Conservation (phyloP, 2,329 filamentous ascomycete genomes). For the Drechslerella coelobrocha region DNA sequence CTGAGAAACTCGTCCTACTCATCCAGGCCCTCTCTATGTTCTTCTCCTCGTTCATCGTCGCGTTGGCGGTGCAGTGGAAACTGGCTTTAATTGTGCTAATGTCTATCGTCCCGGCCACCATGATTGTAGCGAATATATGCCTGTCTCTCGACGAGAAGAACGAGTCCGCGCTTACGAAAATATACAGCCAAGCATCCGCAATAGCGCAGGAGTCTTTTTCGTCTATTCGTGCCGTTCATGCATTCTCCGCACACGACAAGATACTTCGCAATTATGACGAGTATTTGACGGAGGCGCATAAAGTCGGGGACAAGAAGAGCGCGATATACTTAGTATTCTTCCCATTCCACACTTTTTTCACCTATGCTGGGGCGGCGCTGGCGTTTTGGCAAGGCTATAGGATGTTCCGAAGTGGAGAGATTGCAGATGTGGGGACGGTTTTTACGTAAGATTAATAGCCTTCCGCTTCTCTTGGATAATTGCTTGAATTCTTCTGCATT, state of each 20-base stretch:
- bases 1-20: conserved; percentile 63
- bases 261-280: conserved; percentile 64
- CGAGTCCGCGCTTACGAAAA: conserved; percentile 60
- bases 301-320: conserved; percentile 62
- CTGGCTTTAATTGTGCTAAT: conserved; percentile 66
- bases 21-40: conserved; percentile 66
- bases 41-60: conserved; percentile 64
- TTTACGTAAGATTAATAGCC: conserved; percentile 56
- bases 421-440: conserved; percentile 64
- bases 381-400: conserved; percentile 70
- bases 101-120: conserved; percentile 66
- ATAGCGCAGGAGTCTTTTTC: conserved; percentile 69
- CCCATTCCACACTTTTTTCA: conserved; percentile 63
- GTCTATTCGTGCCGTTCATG: conserved; percentile 68
- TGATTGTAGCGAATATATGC: conserved; percentile 61
- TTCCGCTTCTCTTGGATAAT: no score
- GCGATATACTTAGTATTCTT: conserved; percentile 60
- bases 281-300: conserved; percentile 66
- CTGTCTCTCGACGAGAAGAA: conserved; percentile 67
- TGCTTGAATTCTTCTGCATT: background rate
- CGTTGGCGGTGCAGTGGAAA: conserved; percentile 67
- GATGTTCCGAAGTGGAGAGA: conserved; percentile 61
- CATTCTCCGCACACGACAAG: conserved; percentile 68
- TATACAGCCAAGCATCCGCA: conserved; percentile 67
- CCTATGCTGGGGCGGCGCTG: conserved; percentile 65